Conservation (phyloP, 2,329 filamentous ascomycete species). For the Pseudogymnoascus sp. region DNA sequence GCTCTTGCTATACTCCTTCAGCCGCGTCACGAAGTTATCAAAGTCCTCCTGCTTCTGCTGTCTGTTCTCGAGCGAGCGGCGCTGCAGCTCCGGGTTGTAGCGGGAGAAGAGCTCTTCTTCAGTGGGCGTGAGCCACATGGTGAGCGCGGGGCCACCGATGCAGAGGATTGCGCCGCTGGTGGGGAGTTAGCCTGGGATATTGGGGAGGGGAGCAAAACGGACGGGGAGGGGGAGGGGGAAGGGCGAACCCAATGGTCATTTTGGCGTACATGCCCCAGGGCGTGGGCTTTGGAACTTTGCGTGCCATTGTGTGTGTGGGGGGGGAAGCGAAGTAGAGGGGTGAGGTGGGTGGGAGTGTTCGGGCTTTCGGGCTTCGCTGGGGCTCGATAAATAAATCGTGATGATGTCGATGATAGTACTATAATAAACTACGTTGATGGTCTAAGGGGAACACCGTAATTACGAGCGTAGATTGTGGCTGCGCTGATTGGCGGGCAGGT, state of each 20-base stretch:
- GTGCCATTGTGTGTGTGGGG: neutral
- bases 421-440: neutral
- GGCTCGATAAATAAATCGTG: conserved; percentile 5
- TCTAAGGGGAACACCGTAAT: neutral
- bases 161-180: conserved; percentile 62
- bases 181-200: conserved; percentile 20
- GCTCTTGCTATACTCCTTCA: conserved; percentile 86
- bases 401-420: neutral
- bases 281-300: conserved; percentile 37
- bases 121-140: conserved; percentile 71
- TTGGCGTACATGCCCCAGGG: conserved; percentile 59
- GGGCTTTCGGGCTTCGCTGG: neutral
- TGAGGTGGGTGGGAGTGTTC: neutral
- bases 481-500: neutral
- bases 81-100: conserved; percentile 93
- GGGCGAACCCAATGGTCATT: conserved; percentile 60
- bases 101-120: conserved; percentile 87
- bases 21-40: conserved; percentile 71
- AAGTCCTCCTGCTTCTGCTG: conserved; percentile 76
- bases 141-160: conserved; percentile 78
- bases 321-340: neutral
- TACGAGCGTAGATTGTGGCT: neutral
- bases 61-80: conserved; percentile 73
- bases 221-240: conserved; percentile 16
- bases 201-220: conserved; percentile 8